These are phyloP conservation scores for Pseudogymnoascus sp. DNA, from an alignment of 2,329 filamentous ascomycete species.

Conservation along the genomic window DNA sequence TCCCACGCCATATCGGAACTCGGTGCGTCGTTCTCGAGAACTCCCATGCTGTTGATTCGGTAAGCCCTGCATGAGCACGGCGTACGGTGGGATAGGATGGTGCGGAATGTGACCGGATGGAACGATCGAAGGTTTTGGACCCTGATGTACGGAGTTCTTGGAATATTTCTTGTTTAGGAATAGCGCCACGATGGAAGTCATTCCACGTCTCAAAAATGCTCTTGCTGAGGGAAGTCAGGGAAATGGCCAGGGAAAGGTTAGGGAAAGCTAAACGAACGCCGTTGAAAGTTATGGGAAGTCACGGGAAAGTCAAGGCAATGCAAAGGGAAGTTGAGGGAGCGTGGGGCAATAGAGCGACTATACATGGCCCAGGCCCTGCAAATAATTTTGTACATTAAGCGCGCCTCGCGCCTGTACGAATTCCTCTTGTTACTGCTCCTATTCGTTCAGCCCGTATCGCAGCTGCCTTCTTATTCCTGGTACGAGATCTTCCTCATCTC, in stretches of 20 bases:
- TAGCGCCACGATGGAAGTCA: background rate
- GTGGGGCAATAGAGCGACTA: background rate
- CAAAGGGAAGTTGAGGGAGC: background rate
- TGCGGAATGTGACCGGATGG: background rate
- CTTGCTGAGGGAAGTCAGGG: background rate
- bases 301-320: background rate
- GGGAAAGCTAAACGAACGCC: background rate
- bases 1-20: background rate
- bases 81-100: background rate
- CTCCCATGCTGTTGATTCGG: background rate
- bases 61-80: background rate
- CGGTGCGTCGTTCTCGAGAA: background rate
- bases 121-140: background rate
- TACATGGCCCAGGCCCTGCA: background rate
- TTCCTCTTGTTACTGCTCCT: background rate
- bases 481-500: constrained; percentile 66
- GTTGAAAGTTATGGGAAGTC: background rate
- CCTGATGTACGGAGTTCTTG: background rate
- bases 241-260: background rate
- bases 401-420: background rate
- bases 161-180: background rate
- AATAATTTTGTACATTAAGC: background rate
- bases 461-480: constrained; percentile 20
- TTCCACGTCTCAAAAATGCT: no score
- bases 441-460: background rate